Evolutionary conservation across 2,329 filamentous ascomycete species (phyloP).

Genomic region (Colletotrichum destructivum): DNA sequence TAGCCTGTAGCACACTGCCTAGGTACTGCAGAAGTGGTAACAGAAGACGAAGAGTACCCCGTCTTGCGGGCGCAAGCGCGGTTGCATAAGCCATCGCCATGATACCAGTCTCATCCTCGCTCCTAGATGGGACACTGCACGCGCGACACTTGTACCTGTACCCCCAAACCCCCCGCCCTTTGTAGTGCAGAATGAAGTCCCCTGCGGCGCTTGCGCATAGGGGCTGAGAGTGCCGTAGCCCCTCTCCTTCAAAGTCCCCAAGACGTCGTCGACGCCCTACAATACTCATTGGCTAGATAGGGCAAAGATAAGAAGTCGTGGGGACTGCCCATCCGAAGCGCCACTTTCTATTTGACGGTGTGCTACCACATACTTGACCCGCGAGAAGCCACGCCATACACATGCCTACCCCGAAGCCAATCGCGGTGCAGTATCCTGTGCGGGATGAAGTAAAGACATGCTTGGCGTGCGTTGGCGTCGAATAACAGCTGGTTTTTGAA

Average conservation of each 20-base stretch:
- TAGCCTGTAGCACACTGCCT: constrained; percentile 28
- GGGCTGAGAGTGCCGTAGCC: background rate
- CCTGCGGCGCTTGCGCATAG: background rate
- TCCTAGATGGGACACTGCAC: background rate
- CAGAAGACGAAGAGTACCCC: constrained; percentile 31
- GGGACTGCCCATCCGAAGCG: constrained; percentile 2
- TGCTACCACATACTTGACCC: background rate
- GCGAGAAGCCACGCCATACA: constrained; percentile 26
- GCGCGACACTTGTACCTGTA: constrained; percentile 16
- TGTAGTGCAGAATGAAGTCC: background rate
- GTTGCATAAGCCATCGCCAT: constrained; percentile 28
- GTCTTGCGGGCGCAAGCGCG: constrained; percentile 36
- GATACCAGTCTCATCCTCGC: constrained; percentile 32
- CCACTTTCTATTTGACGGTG: constrained; percentile 32
- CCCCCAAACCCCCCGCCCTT: background rate
- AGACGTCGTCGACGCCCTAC: background rate
- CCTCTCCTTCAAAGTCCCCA: background rate
- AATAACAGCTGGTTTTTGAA: background rate
- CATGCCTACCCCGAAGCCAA: constrained; percentile 15
- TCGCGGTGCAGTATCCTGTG: background rate
- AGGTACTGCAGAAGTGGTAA: constrained; percentile 16
- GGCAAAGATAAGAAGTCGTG: constrained; percentile 27
- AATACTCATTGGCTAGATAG: constrained; percentile 23
- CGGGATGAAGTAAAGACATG: background rate
- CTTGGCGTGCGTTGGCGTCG: constrained; percentile 28